phyloP scores from a whole-genome alignment of 2,329 filamentous ascomycete species.

The Aureobasidium leucospermi region DNA sequence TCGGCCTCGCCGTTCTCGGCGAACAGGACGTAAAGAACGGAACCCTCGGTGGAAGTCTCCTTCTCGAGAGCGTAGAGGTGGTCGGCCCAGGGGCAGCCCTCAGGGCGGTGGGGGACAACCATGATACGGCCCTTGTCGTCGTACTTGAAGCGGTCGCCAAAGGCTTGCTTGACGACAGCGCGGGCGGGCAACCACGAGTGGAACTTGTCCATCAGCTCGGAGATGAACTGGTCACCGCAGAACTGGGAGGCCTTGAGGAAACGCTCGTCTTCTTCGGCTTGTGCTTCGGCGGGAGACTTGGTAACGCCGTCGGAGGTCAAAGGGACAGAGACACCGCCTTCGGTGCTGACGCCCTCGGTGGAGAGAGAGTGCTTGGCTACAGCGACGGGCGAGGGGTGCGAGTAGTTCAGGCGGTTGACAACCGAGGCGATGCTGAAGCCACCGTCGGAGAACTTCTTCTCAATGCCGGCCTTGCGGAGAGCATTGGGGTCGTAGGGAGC shows the following conservation, averaged over 20 bases:
- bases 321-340: slow-evolving; percentile 12
- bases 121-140: slow-evolving; percentile 73
- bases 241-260: slow-evolving; percentile 72
- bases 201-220: slow-evolving; percentile 69
- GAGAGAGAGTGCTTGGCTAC: slow-evolving; percentile 15
- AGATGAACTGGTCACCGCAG: slow-evolving; percentile 82
- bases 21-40: slow-evolving; percentile 82
- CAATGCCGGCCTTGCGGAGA: slow-evolving; percentile 61
- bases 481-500: slow-evolving; percentile 67
- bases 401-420: slow-evolving; percentile 77
- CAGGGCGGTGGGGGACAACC: slow-evolving; percentile 56
- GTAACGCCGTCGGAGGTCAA: slow-evolving; percentile 10
- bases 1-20: slow-evolving; percentile 69
- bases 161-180: slow-evolving; percentile 68
- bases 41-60: slow-evolving; percentile 39
- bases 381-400: slow-evolving; percentile 32
- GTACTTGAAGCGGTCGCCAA: slow-evolving; percentile 57
- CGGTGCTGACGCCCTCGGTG: slow-evolving; percentile 10
- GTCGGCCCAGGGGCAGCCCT: slow-evolving; percentile 90
- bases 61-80: slow-evolving; percentile 85
- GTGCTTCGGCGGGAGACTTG: slow-evolving; percentile 37
- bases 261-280: slow-evolving; percentile 70
- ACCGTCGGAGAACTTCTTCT: slow-evolving; percentile 76
- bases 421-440: slow-evolving; percentile 79
- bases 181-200: slow-evolving; percentile 82